Base-by-base conservation (phyloP, 2,329 filamentous ascomycete species). In the Monilinia vaccinii-corymbosi region DNA sequence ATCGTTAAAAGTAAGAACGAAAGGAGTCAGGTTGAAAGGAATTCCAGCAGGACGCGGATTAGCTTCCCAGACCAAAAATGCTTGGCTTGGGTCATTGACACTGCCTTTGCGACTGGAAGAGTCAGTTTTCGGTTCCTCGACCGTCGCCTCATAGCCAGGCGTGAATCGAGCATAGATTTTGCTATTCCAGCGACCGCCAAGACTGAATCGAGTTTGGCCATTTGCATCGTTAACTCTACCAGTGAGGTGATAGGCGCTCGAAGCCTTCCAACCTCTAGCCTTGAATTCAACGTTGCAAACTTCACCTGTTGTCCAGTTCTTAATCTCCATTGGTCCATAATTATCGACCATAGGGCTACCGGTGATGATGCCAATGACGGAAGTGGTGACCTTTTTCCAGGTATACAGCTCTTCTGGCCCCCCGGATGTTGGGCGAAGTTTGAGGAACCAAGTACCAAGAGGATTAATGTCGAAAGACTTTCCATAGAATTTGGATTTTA, bases 381-480 rank as follows among this genome's bases (percentile, higher is more conserved):
- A 95, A 1, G 91, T 94, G 0, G 92, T 97, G 21, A 97, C 91
- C 76, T 99, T 99, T 76, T 97, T 97, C 94, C 94, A 99, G 0
- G 93, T 97, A 75, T 96, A 99, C 1, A 97, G 78, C 67, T 99
- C 94, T 64, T 89, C 86, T 68, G 88, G 86, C 11, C 85, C 87
- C 4, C 88, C 90, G 3, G 83, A 79, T 0, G 81, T 82, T 0
- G 92, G 91, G 1, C 91, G 86, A 32, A 99, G 79, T 70, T 82
- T 89, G 62, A 97, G 77, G 77, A 97, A 99, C 94, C 94, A 99
- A 9, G 94, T 99, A 38, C 94, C 94, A 11, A 97, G 82, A 4
- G 91, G 92, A 70, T 97, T 95, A 74, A 97, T 91, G 68, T 99
- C 94, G 71, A 99, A 97, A 0, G 92, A 96, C 72, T 93, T 96